Base-by-base conservation (phyloP, 192 early-diverging fungal species). In the Linnemannia zychae region DNA sequence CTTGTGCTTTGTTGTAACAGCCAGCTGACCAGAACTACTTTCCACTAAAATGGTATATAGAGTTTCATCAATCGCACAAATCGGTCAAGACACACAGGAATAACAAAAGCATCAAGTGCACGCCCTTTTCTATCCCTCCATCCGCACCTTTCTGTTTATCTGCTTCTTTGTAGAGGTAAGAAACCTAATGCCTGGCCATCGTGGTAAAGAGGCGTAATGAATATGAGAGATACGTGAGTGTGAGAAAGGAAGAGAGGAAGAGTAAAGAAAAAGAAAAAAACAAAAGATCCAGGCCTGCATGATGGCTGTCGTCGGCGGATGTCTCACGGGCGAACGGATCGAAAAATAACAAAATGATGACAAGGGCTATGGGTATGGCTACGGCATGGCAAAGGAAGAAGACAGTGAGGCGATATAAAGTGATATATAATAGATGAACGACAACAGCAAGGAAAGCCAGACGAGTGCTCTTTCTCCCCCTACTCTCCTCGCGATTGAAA, bases 271-370 rank as follows among this genome's bases (percentile, higher is more conserved):
- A n/a, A 6, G 16, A 20, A 60, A 33, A 24, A 69, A 12, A 13
- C 33, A 20, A 36, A 33, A 40, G 75, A 76, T 76, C 75, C 48
- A 77, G 75, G 70, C 36, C 36, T 47, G 52, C 28, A 63, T 63
- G 57, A 63, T 57, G n/a, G n/a, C 31, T 63, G 57, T 31, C 28
- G 57, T 63, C 57, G 28, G 28, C 57, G 57, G 2, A 31, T 63
- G 57, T 63, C 57, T 63, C 28, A 63, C 28, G 22, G n/a, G 53
- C 31, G 57, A 31, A 24, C 36, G 17, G 67, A 67, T 67, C 67
- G 67, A 67, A 38, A 37, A 67, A 38, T 52, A 52, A 57, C n/a
- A 28, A 57, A n/a, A n/a, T n/a, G n/a, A n/a, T n/a, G n/a, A n/a
- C n/a, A 9, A 20, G n/a, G 52, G 52, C 22, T 53, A 60, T 60